Evolutionary conservation across 805 yeast species (phyloP).

Genomic region (Saccharomycopsis sp.): DNA sequence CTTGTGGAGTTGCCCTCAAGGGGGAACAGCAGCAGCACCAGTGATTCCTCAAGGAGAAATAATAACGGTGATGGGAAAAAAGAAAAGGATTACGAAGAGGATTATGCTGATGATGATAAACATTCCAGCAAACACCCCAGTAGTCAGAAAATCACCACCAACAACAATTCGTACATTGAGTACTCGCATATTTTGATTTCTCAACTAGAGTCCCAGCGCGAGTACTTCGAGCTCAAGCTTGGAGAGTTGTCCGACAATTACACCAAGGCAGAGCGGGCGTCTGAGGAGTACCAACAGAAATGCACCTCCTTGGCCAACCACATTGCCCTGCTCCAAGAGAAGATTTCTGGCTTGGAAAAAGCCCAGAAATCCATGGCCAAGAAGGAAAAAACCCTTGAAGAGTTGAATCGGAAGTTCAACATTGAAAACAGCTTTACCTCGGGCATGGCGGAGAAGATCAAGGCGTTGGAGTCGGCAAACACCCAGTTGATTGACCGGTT

Average conservation of each 20-base stretch:
- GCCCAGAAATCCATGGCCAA: neutral
- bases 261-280: slow-evolving; percentile 17
- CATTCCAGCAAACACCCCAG: slow-evolving; percentile 3
- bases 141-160: slow-evolving; percentile 23
- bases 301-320: too few species aligned
- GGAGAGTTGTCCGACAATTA: slow-evolving; percentile 24
- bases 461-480: slow-evolving; percentile 26
- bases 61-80: slow-evolving; percentile 18
- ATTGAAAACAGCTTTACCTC: slow-evolving; percentile 42
- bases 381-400: slow-evolving; percentile 4
- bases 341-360: slow-evolving; percentile 1
- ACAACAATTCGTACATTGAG: slow-evolving; percentile 58
- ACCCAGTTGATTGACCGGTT: slow-evolving; percentile 19
- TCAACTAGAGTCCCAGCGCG: slow-evolving; percentile 80
- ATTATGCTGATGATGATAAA: neutral
- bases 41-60: too few species aligned
- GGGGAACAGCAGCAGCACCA: slow-evolving; percentile 14
- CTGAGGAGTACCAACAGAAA: slow-evolving; percentile 21
- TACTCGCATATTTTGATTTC: slow-evolving; percentile 71
- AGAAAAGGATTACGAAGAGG: too few species aligned
- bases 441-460: slow-evolving; percentile 34
- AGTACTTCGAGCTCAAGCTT: slow-evolving; percentile 56
- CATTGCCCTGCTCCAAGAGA: too few species aligned
- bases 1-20: slow-evolving; percentile 60
- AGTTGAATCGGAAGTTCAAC: slow-evolving; percentile 25